Evolutionary conservation across 1,284 basidiomycete species (phyloP).

Genomic region (Heterobasidion occidentale): DNA sequence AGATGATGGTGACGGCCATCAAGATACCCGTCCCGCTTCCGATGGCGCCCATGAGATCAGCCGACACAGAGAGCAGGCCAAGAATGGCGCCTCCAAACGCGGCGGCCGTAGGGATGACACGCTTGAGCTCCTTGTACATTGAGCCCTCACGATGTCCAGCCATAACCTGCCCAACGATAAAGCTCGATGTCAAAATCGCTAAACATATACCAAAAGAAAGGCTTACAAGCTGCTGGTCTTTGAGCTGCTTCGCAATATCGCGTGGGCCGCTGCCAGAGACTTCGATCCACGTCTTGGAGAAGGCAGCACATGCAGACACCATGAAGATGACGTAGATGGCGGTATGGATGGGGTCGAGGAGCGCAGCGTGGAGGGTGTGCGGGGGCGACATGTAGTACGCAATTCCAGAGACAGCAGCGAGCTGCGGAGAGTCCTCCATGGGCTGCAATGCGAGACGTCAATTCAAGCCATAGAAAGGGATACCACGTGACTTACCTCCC

Average conservation of each 20-base stretch:
- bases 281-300: slow-evolving; percentile 99
- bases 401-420: slow-evolving; percentile 87
- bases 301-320: slow-evolving; percentile 90
- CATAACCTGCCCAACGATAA: slow-evolving; percentile 58
- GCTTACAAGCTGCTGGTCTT: slow-evolving; percentile 91
- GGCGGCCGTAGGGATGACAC: slow-evolving; percentile 95
- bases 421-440: slow-evolving; percentile 87
- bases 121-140: slow-evolving; percentile 99
- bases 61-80: slow-evolving; percentile 87
- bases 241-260: slow-evolving; percentile 96
- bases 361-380: slow-evolving; percentile 80
- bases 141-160: slow-evolving; percentile 94
- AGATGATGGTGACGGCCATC: slow-evolving; percentile 97
- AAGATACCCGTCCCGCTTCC: slow-evolving; percentile 97
- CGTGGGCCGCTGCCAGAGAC: slow-evolving; percentile 93
- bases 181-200: not conserved
- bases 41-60: slow-evolving; percentile 95
- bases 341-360: slow-evolving; percentile 93
- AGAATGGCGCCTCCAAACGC: slow-evolving; percentile 96
- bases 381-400: slow-evolving; percentile 98
- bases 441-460: slow-evolving; percentile 40
- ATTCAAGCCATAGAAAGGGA: not conserved
- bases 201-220: not conserved
- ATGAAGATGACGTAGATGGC: slow-evolving; percentile 90
- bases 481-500: slow-evolving; percentile 67